Base-by-base conservation (phyloP, 805 yeast species). In the Sungouiella blattae region DNA sequence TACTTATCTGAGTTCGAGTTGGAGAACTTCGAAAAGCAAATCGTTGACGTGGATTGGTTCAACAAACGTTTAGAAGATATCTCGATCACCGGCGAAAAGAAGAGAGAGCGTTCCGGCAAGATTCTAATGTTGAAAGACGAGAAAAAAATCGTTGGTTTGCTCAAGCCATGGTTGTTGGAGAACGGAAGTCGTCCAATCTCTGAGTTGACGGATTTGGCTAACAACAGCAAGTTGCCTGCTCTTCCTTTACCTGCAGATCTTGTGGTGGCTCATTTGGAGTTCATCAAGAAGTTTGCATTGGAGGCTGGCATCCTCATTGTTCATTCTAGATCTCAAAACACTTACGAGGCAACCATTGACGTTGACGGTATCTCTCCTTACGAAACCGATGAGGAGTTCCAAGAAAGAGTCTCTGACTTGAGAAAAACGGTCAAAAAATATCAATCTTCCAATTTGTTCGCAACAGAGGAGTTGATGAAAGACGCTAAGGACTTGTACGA, bases 41-140 rank as follows among this genome's bases (percentile, higher is more conserved):
- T 83, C 43, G 75, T 87, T 36, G 96, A 89, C 58, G 78, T 86
- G 22, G 93, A 84, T 43, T 89, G 96, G 96, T 87, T 87, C 61
- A 87, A 87, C 60, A 75, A 82, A 51, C 85, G 85, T 52, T 71
- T 91, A 42, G 94, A 85, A 46, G 82, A 82, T 51, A 78, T 85
- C 37, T 83, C 91, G 5, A 64, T 80, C 30, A 70, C 78, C 33
- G 93, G 91, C 50, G 85, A 78, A 48, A 77, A 69, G 59, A 81
- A 73, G 57, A 75, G 87, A 60, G 74, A 71, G 38, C 74, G 77
- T 49, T 67, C 69, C 30, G 89, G 91, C 3, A 82, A 79, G 47
- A 62, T 82, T 30, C 63, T 83, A 13, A 57, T 85, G 27, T 54
- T 82, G 35, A 82, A 80, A 46, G 84, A 80, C 43, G 95, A 91